Base-by-base conservation (phyloP, 2,329 filamentous ascomycete genomes). In the Calonectria pseudoturangicola region DNA sequence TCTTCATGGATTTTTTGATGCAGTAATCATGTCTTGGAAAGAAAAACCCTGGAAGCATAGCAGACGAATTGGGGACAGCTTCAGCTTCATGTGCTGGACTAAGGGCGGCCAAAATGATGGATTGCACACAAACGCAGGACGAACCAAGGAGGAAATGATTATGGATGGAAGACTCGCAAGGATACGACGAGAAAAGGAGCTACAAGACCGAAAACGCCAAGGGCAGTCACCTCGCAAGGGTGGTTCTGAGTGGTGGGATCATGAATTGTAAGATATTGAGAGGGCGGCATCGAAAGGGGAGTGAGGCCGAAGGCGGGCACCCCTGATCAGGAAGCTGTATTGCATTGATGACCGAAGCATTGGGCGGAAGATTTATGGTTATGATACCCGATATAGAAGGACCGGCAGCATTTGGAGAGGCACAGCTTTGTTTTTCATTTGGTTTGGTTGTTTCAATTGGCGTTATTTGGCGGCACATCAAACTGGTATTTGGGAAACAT, bases 1-100 rank as follows among this genome's bases (percentile, higher is more conserved):
- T 58, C 86, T 90, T 43, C 93, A 95, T 82, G 93, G 93, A 2
- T 87, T 91, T 1, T 90, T 92, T 1, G 92, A 96, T 79, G 91
- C 92, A 73, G 82, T 89, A 68, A 88, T 96, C 27, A 96, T 96
- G 82, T 89, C 88, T 36, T 85, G 89, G 36, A 89, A 93, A 54
- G 94, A 96, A 82, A 91, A 91, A 80, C 94, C 94, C 0, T 96
- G 93, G 93, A 76, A 76, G 9, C 79, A 81, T 21, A 51, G 77
- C 70, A 28, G 67, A 75, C 67, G 68, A 77, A 64, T 54, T 13
- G 70, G 73, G 1, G 62, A 70, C 18, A 45, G 70, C 3, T 70
- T 74, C 27, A 72, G 76, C 0, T 15, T 75, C 7, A 41, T 71
- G 69, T 73, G 72, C 69, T 78, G 76, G 76, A 69, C 56, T 33